Base-by-base conservation (phyloP, 192 early-diverging fungal species). In the Coemansia sp. region DNA sequence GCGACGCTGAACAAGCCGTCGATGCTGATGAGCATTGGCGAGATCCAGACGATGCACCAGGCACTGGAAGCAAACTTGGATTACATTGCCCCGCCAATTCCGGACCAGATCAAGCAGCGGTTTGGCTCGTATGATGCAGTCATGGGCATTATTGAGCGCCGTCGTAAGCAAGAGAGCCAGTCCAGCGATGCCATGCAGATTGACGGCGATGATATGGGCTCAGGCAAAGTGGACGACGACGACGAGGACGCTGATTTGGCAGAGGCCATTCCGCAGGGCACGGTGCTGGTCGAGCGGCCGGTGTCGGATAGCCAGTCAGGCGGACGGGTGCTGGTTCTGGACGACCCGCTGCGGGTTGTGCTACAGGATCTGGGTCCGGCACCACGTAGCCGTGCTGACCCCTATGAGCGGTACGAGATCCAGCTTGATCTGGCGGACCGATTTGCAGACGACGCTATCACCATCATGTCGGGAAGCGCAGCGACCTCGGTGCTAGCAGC, bases 21-120 rank as follows among this genome's bases (percentile, higher is more conserved):
- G 3, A 87, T 99, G 33, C 89, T 91, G 63, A 94, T 99, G 55
- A 87, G 90, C 3, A 89, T 94, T 9, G 79, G 84, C 46, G 96
- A 98, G 79, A 88, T 99, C 50, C 92, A 89, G 60, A 84, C 88
- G 19, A 87, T 96, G 56, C 97, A 99, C 68, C 80, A 81, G 48
- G 84, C 87, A 49, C 59, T 99, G 5, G 70, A 85, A 26, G 83
- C 94, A 35, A 88, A 91, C 61, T 71, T 97, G 18, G 86, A 91
- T 30, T 81, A 85, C 28, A 71, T 98, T 19, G 85, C 80, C 11
- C 82, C 82, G 14, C 74, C 78, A 18, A 70, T 74, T 15, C 78
- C 78, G 5, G 71, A 72, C 42, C 76, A 79, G 52, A 68, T 79
- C 70, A 68, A 70, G 56, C 76, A 79, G 63, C 57, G 65, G 31